Evolutionary conservation across 148 eudicot species (phyloP), one percentile per base, ranked within the genome.

Genomic region (Nepenthes gracilis): DNA sequence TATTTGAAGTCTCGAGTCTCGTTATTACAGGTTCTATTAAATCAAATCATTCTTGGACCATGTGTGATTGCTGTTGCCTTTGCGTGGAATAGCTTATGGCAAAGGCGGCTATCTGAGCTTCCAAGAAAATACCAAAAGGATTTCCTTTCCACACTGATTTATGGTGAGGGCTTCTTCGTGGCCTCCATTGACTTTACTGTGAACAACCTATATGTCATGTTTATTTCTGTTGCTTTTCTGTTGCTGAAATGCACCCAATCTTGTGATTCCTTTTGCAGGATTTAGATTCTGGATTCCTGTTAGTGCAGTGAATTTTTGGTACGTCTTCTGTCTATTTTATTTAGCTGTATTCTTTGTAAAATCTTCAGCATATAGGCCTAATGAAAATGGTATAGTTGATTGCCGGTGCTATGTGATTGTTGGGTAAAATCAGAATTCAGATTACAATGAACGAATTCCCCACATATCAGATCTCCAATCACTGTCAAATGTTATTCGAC

Each of bases 211-310:
- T 11, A 10, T 11, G 13, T n/a, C 12, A n/a, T 11, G 53, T n/a
- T 49, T 49, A 23, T 23, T 12, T n/a, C 3, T 12, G 4, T 1
- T 49, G 6, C 53, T n/a, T 49, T 12, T n/a, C 13, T 5, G 53
- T 49, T 11, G 53, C 15, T 49, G 3, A 49, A 2, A 10, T 49
- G 15, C 12, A 11, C 6, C 23, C 2, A 49, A 10, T 49, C 53
- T 49, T 49, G 48, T 64, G 35, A 60, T 59, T 55, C 12, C 43
- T 12, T 52, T 47, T 59, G 72, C 96, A 92, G 98, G 98, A 50
- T 86, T 88, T 71, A 75, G 88, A 75, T 92, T 92, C 78, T 92
- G 98, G 98, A 74, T 92, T 65, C 98, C 98, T 40, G 95, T 88
- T 60, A 85, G 94, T 71, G 67, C 68, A 47, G 57, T 92, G 78